phyloP scores from a whole-genome alignment of 805 yeast species.

The Zygosaccharomyces bisporus region DNA sequence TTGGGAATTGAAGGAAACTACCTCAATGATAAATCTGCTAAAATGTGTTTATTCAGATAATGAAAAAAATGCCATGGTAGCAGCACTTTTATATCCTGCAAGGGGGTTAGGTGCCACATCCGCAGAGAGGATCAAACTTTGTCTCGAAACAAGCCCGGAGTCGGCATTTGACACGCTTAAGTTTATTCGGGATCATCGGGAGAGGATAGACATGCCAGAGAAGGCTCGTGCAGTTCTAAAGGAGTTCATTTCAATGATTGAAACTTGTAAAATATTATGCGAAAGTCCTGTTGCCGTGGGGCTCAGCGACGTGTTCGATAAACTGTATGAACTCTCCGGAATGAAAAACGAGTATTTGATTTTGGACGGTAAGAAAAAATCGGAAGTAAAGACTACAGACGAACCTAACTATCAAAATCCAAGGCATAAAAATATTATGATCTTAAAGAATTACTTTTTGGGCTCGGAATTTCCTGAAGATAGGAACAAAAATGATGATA shows the following conservation, averaged over 20 bases:
- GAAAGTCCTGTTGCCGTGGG: constrained; percentile 12
- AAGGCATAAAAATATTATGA: constrained; percentile 28
- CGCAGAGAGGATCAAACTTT: constrained; percentile 30
- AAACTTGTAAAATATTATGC: constrained; percentile 18
- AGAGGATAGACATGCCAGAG: constrained; percentile 18
- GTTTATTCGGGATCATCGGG: constrained; percentile 11
- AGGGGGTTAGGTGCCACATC: constrained; percentile 65
- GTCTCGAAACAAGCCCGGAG: constrained; percentile 14
- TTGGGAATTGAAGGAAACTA: constrained; percentile 74
- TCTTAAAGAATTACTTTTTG: constrained; percentile 26
- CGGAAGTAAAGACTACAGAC: constrained; percentile 17
- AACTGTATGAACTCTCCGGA: constrained; percentile 32
- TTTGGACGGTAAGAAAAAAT: constrained; percentile 27
- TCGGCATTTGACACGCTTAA: constrained; percentile 19
- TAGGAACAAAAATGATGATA: not conserved
- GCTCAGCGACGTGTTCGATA: constrained; percentile 27
- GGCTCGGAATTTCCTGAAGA: constrained; percentile 10
- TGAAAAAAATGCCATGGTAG: constrained; percentile 57
- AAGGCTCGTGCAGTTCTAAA: constrained; percentile 23
- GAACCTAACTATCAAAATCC: constrained; percentile 26
- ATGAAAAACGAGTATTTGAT: constrained; percentile 27
- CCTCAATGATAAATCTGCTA: constrained; percentile 57
- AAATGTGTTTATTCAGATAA: constrained; percentile 54
- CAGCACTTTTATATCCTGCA: constrained; percentile 58
- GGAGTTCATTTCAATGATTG: constrained; percentile 26